Percentiles rank a stretch among this genome's conserved stretches.
These are phyloP conservation scores for Trichoderma virens DNA, from an alignment of 495 filamentous ascomycete genomes.

Conservation along the genomic window DNA sequence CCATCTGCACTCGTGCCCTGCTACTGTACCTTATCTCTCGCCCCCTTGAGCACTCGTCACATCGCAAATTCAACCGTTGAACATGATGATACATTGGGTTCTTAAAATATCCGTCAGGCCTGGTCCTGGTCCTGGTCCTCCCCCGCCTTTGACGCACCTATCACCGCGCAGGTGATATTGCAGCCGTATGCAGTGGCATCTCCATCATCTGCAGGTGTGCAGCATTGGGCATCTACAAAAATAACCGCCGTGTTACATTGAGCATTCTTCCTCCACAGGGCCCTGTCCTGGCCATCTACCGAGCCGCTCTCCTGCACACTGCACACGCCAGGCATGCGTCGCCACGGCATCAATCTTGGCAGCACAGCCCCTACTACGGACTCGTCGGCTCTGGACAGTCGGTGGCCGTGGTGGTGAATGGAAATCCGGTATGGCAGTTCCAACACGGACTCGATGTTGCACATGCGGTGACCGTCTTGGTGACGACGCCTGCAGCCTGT, in stretches of 20 bases:
- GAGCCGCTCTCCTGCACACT: no score
- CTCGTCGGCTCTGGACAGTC: neutral
- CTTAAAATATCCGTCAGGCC: neutral
- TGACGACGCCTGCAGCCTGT: neutral
- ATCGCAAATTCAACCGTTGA: no score
- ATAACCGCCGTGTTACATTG: neutral
- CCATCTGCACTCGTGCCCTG: no score
- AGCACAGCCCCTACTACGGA: no score
- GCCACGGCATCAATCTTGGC: no score
- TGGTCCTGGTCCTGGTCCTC: no score
- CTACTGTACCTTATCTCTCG: no score
- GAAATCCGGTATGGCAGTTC: slow-evolving; percentile 7
- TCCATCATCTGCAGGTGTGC: neutral
- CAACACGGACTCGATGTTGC: neutral
- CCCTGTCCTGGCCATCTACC: no score
- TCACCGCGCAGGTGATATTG: neutral
- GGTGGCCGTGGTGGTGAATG: slow-evolving; percentile 8
- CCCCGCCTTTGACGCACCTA: neutral
- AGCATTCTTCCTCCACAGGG: neutral
- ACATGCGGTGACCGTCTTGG: slow-evolving; percentile 3
- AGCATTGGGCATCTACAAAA: neutral
- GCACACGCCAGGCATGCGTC: no score
- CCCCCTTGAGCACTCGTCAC: no score
- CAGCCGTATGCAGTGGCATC: slow-evolving; percentile 2
- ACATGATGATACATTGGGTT: neutral